phyloP scores from a whole-genome alignment of 495 filamentous ascomycete genomes.

The Chaetomium tenue region DNA sequence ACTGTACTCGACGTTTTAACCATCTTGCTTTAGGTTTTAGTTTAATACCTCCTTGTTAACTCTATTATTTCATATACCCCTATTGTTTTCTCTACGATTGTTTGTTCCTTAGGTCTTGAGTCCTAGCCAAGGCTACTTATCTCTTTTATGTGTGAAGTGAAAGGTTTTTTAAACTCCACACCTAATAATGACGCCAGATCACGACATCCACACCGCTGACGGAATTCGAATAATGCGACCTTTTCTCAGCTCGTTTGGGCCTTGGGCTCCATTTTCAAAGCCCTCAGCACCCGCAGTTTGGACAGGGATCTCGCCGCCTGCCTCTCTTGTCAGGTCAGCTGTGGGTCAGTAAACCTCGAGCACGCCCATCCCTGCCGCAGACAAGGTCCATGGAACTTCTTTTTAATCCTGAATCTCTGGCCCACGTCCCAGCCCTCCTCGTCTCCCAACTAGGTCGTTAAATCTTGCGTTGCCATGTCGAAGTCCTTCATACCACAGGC shows the following conservation, averaged over 20 bases:
- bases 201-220: conserved; percentile 16
- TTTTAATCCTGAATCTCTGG: neutral
- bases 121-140: neutral
- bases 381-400: neutral
- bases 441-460: neutral
- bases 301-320: conserved; percentile 15
- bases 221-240: conserved; percentile 7
- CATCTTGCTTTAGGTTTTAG: no score
- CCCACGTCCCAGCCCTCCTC: neutral
- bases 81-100: neutral
- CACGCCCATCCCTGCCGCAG: neutral
- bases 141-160: neutral
- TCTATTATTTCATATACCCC: no score
- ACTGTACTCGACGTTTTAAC: no score
- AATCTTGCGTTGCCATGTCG: conserved; percentile 11
- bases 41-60: no score
- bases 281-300: conserved; percentile 4
- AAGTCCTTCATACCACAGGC: conserved; percentile 2
- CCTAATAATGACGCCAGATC: conserved; percentile 22
- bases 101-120: neutral
- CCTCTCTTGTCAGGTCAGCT: conserved; percentile 6
- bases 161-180: conserved; percentile 15
- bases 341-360: neutral
- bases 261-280: conserved; percentile 7
- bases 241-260: neutral